A percentile compares a stretch with the other conserved stretches of the same genome.
These are phyloP conservation scores for Globisporangium middletonii DNA, from an alignment of 352 stramenopile species.

Conservation along the genomic window DNA sequence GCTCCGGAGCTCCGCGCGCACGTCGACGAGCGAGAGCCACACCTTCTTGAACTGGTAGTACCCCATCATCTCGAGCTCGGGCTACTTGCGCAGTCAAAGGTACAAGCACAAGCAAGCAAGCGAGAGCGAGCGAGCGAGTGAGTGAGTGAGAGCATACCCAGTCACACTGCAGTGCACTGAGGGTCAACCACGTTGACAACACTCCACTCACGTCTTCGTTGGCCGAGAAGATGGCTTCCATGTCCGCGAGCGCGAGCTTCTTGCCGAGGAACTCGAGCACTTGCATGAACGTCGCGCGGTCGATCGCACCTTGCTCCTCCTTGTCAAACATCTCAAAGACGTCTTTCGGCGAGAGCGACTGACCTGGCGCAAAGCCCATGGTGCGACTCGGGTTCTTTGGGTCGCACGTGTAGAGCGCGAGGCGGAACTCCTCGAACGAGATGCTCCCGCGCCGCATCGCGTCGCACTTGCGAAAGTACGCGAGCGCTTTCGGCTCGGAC, in stretches of 20 bases:
- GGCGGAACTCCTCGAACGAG: constrained; percentile 75
- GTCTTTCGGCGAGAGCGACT: constrained; percentile 69
- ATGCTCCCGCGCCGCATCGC: constrained; percentile 50
- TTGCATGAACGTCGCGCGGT: constrained; percentile 60
- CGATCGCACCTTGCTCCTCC: constrained; percentile 60
- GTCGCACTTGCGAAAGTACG: constrained; percentile 80
- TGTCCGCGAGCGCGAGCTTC: constrained; percentile 53
- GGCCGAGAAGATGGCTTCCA: constrained; percentile 57
- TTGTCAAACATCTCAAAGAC: constrained; percentile 80
- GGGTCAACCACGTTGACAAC: neutral
- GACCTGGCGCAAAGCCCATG: constrained; percentile 56
- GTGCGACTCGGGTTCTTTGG: constrained; percentile 69
- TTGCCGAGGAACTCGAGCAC: constrained; percentile 62
- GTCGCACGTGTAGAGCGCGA: constrained; percentile 77
- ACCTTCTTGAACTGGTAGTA: constrained; percentile 73
- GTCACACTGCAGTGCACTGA: neutral
- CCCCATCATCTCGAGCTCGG: constrained; percentile 60
- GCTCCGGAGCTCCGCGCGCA: constrained; percentile 49
- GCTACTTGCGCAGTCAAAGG: constrained; percentile 17
- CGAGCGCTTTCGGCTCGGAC: constrained; percentile 59
- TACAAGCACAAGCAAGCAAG: too few species aligned
- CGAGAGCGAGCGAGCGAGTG: neutral
- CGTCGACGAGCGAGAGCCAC: constrained; percentile 62
- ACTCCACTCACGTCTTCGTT: constrained; percentile 52
- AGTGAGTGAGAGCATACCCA: neutral